Percentiles rank a stretch among this genome's conserved stretches.
phyloP scores from a whole-genome alignment of 495 filamentous ascomycete genomes.

The Aspergillus heteromorphus region DNA sequence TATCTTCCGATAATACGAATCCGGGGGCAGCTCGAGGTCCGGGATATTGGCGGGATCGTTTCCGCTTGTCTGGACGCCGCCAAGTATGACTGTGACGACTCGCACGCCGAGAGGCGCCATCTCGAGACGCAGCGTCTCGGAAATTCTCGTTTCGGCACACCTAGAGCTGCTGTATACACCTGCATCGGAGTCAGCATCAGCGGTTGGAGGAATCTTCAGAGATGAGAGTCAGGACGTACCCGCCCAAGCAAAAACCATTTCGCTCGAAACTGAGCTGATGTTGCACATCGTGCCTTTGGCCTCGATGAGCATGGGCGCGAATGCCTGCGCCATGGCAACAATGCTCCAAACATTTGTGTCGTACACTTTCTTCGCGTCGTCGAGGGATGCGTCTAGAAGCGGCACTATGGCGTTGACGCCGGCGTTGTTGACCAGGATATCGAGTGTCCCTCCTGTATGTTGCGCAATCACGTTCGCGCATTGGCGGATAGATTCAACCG shows the following conservation, averaged over 20 bases:
- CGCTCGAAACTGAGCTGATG: conserved; percentile 20
- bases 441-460: conserved; percentile 22
- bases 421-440: conserved; percentile 43
- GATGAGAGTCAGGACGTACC: conserved; percentile 13
- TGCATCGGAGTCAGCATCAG: not conserved
- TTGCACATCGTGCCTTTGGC: conserved; percentile 27
- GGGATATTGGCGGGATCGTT: conserved; percentile 14
- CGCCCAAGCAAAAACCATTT: conserved; percentile 19
- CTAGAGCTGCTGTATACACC: conserved; percentile 24
- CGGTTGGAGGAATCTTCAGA: not conserved
- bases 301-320: conserved; percentile 36
- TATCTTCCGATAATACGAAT: conserved; percentile 18
- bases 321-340: conserved; percentile 34
- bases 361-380: conserved; percentile 33
- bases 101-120: conserved; percentile 28
- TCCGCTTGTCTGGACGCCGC: conserved; percentile 16
- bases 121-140: conserved; percentile 30
- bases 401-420: conserved; percentile 27
- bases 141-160: conserved; percentile 17
- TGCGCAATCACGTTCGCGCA: conserved; percentile 7
- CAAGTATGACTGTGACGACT: conserved; percentile 20
- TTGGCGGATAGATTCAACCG: conserved; percentile 21
- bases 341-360: conserved; percentile 39
- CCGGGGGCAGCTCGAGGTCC: conserved; percentile 13
- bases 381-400: conserved; percentile 29